phyloP scores from a whole-genome alignment of 1,284 basidiomycete genomes.

The Apiotrichum sp. region DNA sequence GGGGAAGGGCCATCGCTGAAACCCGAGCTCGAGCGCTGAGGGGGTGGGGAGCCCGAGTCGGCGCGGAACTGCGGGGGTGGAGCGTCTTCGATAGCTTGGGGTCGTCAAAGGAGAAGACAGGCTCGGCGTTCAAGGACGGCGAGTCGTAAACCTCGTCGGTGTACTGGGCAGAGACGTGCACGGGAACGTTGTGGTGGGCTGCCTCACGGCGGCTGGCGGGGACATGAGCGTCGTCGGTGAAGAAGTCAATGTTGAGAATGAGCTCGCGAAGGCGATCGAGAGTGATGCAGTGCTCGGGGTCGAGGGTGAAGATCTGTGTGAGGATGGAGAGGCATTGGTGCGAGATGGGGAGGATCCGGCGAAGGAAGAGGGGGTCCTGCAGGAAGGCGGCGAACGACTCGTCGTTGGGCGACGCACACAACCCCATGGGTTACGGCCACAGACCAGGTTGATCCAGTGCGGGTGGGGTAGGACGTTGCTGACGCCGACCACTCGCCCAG shows the following conservation, averaged over 20 bases:
- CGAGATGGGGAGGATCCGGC: constrained; percentile 62
- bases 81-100: constrained; percentile 14
- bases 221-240: constrained; percentile 60
- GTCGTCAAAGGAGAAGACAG: constrained; percentile 33
- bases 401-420: constrained; percentile 63
- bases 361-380: constrained; percentile 61
- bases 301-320: constrained; percentile 58
- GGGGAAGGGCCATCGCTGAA: constrained; percentile 36
- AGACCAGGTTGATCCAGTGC: constrained; percentile 78
- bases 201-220: constrained; percentile 39
- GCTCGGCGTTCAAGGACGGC: constrained; percentile 25
- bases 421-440: constrained; percentile 84
- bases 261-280: constrained; percentile 60
- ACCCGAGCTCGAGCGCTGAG: constrained; percentile 25
- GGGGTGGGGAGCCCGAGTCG: constrained; percentile 35
- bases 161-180: constrained; percentile 13
- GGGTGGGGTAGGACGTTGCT: constrained; percentile 58
- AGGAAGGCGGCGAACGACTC: constrained; percentile 65
- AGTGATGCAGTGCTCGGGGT: constrained; percentile 54
- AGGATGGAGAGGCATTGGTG: constrained; percentile 50
- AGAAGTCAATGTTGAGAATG: constrained; percentile 57
- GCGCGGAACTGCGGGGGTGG: constrained; percentile 38
- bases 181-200: background rate
- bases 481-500: constrained; percentile 63
- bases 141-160: constrained; percentile 16